Evolutionary conservation across 2,329 filamentous ascomycete species (phyloP), one percentile per base, ranked within the genome.

Genomic region (Diaporthe aspalathi): DNA sequence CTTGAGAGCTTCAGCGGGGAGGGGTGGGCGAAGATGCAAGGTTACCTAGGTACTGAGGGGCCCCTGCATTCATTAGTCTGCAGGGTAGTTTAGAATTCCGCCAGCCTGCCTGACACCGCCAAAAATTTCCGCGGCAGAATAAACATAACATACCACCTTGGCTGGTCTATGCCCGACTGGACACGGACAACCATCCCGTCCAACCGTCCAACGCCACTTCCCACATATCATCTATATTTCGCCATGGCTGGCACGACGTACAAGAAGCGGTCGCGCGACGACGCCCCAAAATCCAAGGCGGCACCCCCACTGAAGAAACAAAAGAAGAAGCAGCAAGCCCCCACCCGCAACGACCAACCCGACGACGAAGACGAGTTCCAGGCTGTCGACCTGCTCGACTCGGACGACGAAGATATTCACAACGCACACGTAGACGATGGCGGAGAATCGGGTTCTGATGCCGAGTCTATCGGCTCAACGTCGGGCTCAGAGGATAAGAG

Each of bases 341-440:
- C 88, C 79, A 88, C 86, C 81, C 84, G 85, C 71, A 86, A 84
- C n/a, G 86, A 73, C 27, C 75, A 76, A 29, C 60, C 71, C 16
- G 73, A 72, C 35, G 75, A 77, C 43, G 76, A 81, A n/a, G 78
- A 81, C 6, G 81, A 82, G 67, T 88, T 88, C 77, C 79, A 84
- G 38, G 83, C 87, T 2, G 85, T 88, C 73, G 84, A 88, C 74
- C 81, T 89, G 20, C 81, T 88, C 63, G 87, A 89, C 76, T 89
- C 87, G 6, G 87, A 90, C 75, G 77, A 84, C n/a, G 87, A 89
- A 69, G 86, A 89, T 68, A 83, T 89, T 67, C 84, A 88, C 75
- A 86, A 88, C 74, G 84, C 84, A 52, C 78, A 79, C 7, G 86
- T 84, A 22, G 87, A 90, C 72, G 86, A 89, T 52, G 81, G 84